Evolutionary conservation across 495 filamentous ascomycete species (phyloP).

Genomic region (Hypomontagnella submonticulosa): DNA sequence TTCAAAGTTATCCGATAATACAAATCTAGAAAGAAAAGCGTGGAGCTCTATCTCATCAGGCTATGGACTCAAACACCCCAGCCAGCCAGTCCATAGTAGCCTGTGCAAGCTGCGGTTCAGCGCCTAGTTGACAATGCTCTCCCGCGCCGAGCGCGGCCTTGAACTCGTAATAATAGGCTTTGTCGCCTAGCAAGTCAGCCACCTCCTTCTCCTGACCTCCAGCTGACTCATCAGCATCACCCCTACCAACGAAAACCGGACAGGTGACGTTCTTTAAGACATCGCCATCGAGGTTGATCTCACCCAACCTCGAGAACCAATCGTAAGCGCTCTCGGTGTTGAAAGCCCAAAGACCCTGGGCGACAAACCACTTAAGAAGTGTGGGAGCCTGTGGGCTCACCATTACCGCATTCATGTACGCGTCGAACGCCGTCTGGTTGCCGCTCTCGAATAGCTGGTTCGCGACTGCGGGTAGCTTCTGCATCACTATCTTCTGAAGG

Average conservation of each 20-base stretch:
- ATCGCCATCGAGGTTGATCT: slow-evolving; percentile 39
- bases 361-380: slow-evolving; percentile 47
- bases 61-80: slow-evolving; percentile 20
- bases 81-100: slow-evolving; percentile 25
- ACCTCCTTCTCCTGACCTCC: slow-evolving; percentile 49
- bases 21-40: no score
- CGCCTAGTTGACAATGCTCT: slow-evolving; percentile 41
- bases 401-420: slow-evolving; percentile 24
- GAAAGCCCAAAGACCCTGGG: slow-evolving; percentile 57
- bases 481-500: slow-evolving; percentile 18
- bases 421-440: slow-evolving; percentile 28
- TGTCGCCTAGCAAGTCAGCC: slow-evolving; percentile 42
- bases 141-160: slow-evolving; percentile 38
- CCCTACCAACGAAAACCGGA: slow-evolving; percentile 53
- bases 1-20: no score
- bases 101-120: slow-evolving; percentile 26
- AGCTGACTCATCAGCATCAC: slow-evolving; percentile 45
- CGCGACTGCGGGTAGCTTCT: neutral
- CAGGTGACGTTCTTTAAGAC: slow-evolving; percentile 44
- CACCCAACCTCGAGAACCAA: slow-evolving; percentile 39
- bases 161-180: slow-evolving; percentile 43
- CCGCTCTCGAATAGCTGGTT: slow-evolving; percentile 4
- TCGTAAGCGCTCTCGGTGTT: slow-evolving; percentile 48
- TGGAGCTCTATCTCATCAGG: slow-evolving; percentile 2
- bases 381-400: slow-evolving; percentile 16